phyloP scores from a whole-genome alignment of 2,329 filamentous ascomycete genomes.

The Botrytis galanthina region DNA sequence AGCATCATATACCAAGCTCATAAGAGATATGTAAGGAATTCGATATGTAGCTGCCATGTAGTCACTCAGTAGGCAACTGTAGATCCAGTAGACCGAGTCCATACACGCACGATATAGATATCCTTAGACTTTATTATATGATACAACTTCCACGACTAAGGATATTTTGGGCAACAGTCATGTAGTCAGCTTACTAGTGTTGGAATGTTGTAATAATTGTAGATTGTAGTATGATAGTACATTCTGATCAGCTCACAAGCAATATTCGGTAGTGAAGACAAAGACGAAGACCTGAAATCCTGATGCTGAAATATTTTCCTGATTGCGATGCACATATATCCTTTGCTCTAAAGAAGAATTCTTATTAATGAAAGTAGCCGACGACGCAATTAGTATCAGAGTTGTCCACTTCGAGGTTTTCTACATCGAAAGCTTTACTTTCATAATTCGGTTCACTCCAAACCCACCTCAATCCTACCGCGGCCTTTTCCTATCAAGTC shows the following conservation, averaged over 20 bases:
- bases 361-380: neutral
- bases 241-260: neutral
- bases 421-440: neutral
- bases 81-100: neutral
- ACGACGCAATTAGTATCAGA: neutral
- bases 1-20: neutral
- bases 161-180: neutral
- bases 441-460: too few species aligned
- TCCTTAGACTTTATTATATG: neutral
- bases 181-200: neutral
- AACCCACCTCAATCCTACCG: neutral
- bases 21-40: neutral
- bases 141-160: neutral
- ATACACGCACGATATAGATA: neutral
- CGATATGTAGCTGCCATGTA: neutral
- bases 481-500: neutral
- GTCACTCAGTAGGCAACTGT: neutral
- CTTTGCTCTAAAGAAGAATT: neutral
- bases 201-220: too few species aligned
- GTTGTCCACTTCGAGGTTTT: neutral
- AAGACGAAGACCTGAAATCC: neutral
- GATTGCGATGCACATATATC: neutral
- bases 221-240: neutral
- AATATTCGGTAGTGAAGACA: neutral
- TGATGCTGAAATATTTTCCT: neutral